A percentile compares a stretch with the other conserved stretches of the same genome.
Conservation (phyloP, 2,329 filamentous ascomycete genomes). For the Raffaelea ambrosiae region DNA sequence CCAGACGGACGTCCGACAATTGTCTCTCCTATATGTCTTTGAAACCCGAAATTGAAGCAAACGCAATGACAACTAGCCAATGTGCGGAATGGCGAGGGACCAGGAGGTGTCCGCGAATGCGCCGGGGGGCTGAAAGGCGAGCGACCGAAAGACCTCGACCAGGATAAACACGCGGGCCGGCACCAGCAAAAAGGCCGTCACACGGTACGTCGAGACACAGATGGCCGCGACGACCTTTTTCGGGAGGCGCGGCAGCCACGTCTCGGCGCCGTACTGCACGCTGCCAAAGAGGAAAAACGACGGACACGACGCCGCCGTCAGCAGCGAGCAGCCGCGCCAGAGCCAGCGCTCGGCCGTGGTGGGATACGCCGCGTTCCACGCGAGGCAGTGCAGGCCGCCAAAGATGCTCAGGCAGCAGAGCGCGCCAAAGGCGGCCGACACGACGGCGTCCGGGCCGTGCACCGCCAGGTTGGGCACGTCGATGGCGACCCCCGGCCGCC, state of each 20-base stretch:
- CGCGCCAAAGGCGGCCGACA: not conserved
- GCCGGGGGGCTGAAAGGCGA: not conserved
- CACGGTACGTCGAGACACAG: no score
- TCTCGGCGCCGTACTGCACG: not conserved
- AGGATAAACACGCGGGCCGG: constrained; percentile 1
- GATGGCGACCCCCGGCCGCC: no score
- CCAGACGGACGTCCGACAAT: no score
- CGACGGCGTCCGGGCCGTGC: not conserved
- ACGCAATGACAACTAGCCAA: constrained; percentile 1
- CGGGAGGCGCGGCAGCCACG: not conserved
- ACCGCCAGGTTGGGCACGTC: constrained; percentile 4
- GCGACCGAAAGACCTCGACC: constrained; percentile 4
- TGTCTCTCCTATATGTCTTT: no score
- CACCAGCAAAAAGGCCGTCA: not conserved
- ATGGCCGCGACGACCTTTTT: no score
- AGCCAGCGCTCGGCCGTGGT: constrained; percentile 13
- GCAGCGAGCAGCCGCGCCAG: constrained; percentile 7
- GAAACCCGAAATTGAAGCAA: no score
- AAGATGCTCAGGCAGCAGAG: constrained; percentile 1
- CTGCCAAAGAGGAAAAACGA: not conserved
- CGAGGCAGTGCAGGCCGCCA: constrained; percentile 13
- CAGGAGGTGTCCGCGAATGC: constrained; percentile 1
- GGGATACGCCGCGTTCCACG: constrained; percentile 19
- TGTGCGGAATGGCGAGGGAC: constrained; percentile 1
- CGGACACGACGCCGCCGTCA: not conserved